These are phyloP conservation scores for Elaphomyces granulatus DNA, from an alignment of 495 filamentous ascomycete genomes.

Conservation along the genomic window DNA sequence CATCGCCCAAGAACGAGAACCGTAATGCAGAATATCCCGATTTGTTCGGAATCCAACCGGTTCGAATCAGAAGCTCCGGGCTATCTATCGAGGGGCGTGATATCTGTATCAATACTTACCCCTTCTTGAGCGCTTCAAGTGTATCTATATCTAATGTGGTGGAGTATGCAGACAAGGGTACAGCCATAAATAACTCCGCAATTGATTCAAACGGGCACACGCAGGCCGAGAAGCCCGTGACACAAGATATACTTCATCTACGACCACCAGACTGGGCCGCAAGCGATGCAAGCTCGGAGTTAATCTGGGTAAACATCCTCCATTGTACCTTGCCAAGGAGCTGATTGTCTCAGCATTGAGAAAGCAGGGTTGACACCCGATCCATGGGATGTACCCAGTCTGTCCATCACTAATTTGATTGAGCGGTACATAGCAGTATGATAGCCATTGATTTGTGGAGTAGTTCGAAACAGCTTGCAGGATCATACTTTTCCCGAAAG, in stretches of 20 bases:
- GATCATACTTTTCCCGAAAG: neutral
- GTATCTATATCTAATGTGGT: neutral
- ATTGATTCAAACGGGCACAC: neutral
- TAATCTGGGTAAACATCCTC: neutral
- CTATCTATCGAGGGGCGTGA: neutral
- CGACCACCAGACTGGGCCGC: neutral
- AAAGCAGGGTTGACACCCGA: neutral
- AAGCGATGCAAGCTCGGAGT: neutral
- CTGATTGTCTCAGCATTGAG: neutral
- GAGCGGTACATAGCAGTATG: neutral
- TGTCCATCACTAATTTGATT: no score
- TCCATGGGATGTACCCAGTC: neutral
- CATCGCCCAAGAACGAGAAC: neutral
- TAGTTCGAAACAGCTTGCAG: neutral
- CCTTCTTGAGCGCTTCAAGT: neutral
- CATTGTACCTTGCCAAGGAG: neutral
- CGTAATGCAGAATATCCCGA: neutral
- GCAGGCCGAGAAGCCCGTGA: neutral
- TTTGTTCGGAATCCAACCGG: neutral
- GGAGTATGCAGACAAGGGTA: slow-evolving; percentile 1
- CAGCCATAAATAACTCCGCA: neutral
- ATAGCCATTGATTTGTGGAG: neutral
- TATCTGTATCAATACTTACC: neutral
- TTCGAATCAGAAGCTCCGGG: neutral
- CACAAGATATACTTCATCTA: neutral